Conservation (phyloP, 495 filamentous ascomycete genomes). For the Annulohypoxylon maeteangense region DNA sequence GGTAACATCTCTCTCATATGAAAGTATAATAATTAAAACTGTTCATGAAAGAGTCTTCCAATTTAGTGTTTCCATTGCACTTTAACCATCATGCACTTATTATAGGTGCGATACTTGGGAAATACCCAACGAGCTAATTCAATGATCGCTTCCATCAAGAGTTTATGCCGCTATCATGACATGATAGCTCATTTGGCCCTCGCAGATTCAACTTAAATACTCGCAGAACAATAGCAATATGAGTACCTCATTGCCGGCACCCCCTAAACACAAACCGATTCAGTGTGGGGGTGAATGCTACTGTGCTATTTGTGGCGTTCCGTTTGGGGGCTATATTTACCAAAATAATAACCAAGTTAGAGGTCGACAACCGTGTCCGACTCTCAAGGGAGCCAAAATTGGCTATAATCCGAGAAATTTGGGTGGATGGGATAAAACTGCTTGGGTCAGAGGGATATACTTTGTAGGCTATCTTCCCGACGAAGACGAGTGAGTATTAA, state of each 20-base stretch:
- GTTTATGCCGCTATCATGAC: not conserved
- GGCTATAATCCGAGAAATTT: not conserved
- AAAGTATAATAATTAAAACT: not conserved
- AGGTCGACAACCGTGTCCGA: not conserved
- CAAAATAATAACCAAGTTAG: not conserved
- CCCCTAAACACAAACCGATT: not conserved
- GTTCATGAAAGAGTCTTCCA: not conserved
- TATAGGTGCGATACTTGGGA: not conserved
- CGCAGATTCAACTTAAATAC: not conserved
- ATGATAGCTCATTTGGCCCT: not conserved
- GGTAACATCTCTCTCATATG: not conserved
- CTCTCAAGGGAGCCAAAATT: not conserved
- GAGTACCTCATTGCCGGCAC: not conserved
- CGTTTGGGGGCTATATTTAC: not conserved
- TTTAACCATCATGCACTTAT: not conserved
- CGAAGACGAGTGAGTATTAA: not conserved
- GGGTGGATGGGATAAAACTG: not conserved
- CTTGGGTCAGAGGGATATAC: not conserved
- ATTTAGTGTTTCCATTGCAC: not conserved
- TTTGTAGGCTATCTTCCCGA: not conserved
- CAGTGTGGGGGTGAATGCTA: not conserved
- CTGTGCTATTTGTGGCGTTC: slow-evolving; percentile 17
- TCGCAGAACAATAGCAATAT: not conserved
- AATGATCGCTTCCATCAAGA: not conserved
- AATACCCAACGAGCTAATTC: not conserved